Percentiles rank a stretch among this genome's conserved stretches.
These are phyloP conservation scores for Vachellia collinsii DNA, from an alignment of 306 rosid species.

Conservation along the genomic window DNA sequence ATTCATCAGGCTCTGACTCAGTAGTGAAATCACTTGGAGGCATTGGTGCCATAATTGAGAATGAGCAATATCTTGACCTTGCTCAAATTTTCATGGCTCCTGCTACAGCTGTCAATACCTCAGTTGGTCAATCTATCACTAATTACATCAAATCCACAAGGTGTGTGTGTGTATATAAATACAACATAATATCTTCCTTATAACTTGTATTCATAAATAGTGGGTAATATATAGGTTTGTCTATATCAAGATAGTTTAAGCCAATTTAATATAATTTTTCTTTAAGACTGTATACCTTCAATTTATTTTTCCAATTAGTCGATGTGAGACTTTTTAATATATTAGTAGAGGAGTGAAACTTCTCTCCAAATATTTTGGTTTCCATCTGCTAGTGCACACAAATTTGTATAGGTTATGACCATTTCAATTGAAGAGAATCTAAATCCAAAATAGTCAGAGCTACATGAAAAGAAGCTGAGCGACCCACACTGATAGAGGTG, in stretches of 20 bases:
- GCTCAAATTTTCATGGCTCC: slow-evolving; percentile 82
- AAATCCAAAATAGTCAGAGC: background rate
- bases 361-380: background rate
- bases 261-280: too few species aligned
- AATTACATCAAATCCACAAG: slow-evolving; percentile 64
- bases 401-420: background rate
- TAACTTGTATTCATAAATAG: too few species aligned
- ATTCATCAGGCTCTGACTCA: slow-evolving; percentile 63
- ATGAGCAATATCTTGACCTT: slow-evolving; percentile 49
- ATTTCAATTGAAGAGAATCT: background rate
- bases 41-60: slow-evolving; percentile 61
- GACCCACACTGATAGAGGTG: background rate
- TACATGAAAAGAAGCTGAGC: background rate
- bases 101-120: slow-evolving; percentile 58
- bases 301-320: too few species aligned
- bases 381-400: background rate
- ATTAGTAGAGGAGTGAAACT: background rate
- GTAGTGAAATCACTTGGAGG: slow-evolving; percentile 71
- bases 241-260: too few species aligned
- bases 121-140: slow-evolving; percentile 47
- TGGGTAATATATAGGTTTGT: too few species aligned
- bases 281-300: too few species aligned
- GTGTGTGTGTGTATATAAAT: slow-evolving; percentile 11
- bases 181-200: background rate
- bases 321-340: too few species aligned